Evolutionary conservation across 2,329 filamentous ascomycete species (phyloP), one percentile per base, ranked within the genome.

Genomic region (Talaromyces rugulosus): DNA sequence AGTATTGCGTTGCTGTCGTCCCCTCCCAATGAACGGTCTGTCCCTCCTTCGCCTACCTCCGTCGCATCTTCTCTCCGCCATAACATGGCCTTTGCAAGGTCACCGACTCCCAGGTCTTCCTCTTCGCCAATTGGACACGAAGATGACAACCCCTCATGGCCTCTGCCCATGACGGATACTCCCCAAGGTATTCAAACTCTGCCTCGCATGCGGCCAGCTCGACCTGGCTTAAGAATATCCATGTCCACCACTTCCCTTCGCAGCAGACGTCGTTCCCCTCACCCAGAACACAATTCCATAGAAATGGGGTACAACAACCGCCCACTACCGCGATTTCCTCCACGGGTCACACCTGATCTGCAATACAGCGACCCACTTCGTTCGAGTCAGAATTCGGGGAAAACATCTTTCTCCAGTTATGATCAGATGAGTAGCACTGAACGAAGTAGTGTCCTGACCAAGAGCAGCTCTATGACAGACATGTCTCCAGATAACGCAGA

Each of bases 401-500:
- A 85, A 71, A 89, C 86, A 3, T 85, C 80, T 3, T 81, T 81
- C 60, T 88, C 85, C 16, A 87, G 85, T 69, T 75, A 81, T 47
- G 76, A 84, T 57, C 83, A 84, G 51, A 71, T 79, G 6, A 85
- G 83, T 65, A 83, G 84, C n/a, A 96, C 91, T 1, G 91, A 94
- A 71, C 84, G 91, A 64, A 96, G 91, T 74, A 96, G 92, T 71
- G 82, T 95, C 56, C 74, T 89, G 66, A 95, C 92, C 3, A 92
- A 90, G 68, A 86, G 87, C 63, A 96, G 90, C 78, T 92, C 90
- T 1, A 82, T 88, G 59, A 89, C 82, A 78, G 77, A 95, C 81
- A 64, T 77, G 40, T 78, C 76, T 12, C 76, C 76, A 4, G 75
- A 83, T 82, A 75, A 92, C 60, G 88, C 91, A 75, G 87, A 84